Evolutionary conservation across 2,329 filamentous ascomycete species (phyloP), one percentile per base, ranked within the genome.

Genomic region (Lasiodiplodia theobromae): DNA sequence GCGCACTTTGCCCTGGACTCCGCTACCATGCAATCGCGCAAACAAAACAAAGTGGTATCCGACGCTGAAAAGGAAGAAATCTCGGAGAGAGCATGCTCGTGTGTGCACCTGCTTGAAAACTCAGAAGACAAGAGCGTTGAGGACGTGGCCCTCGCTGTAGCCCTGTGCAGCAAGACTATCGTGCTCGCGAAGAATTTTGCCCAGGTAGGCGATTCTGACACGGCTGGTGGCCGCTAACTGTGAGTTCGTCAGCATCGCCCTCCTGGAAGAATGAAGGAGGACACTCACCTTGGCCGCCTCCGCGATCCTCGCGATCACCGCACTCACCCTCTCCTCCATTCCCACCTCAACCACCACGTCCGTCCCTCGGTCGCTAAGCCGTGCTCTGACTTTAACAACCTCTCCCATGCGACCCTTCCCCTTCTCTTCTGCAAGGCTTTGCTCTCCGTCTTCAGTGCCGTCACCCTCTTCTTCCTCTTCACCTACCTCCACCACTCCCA

Each of bases 161-260:
- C 91, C 91, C 73, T 96, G 91, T 3, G 86, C 85, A 54, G 83
- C 79, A 21, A 97, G 82, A 0, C 90, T 85, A 23, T 87, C 77
- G 66, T 85, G 85, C 71, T 95, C 92, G 71, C 89, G 89, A 56
- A 97, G 85, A 63, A 94, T 87, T 76, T 89, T 93, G 72, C 94
- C 94, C 79, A 96, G 86, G 77, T 97, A 96, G 23, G 89, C 90
- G 69, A 97, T 86, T 66, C 88, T 88, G 63, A 97, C 83, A 58
- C 84, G 86, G 70, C 87, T 88, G 54, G 82, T 82, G 8, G 83
- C 76, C 2, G 85, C 78, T 38, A 94, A 82, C 91, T 91, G 44
- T 23, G 7, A 34, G 5, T 11, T 23, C n/a, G 47, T 64, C 23
- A 64, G 60, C 47, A 5, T 16, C 14, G 28, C n/a, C 37, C 21